Percentiles rank a stretch among this genome's conserved stretches.
Evolutionary conservation across 192 early-diverging fungal species (phyloP).

Genomic region (Ambispora gerdemannii): DNA sequence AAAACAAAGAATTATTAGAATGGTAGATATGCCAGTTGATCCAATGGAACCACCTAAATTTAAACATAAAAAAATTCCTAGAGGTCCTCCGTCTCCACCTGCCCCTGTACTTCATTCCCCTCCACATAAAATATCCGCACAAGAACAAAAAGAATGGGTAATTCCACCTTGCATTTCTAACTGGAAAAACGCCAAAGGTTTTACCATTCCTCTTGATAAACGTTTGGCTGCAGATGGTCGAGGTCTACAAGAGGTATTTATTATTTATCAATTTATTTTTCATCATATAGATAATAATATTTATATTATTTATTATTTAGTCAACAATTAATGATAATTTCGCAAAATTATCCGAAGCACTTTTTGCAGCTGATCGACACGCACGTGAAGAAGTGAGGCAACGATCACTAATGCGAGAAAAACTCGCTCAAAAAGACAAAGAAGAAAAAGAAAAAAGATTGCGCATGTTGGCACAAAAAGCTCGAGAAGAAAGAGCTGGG

Average conservation of each 20-base stretch:
- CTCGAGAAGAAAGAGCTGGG: conserved; percentile 79
- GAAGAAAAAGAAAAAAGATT: conserved; percentile 89
- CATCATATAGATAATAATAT: neutral
- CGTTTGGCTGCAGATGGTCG: conserved; percentile 95
- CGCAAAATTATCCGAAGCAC: conserved; percentile 91
- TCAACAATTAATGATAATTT: conserved; percentile 90
- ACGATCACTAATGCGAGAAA: conserved; percentile 85
- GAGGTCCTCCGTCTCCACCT: conserved; percentile 82
- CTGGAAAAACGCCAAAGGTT: conserved; percentile 99
- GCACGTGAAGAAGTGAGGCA: conserved; percentile 92
- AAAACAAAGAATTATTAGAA: conserved; percentile 85
- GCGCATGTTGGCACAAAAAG: conserved; percentile 84
- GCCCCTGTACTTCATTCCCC: conserved; percentile 98
- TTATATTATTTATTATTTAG: neutral
- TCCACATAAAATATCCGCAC: conserved; percentile 91
- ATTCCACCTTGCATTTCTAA: conserved; percentile 99
- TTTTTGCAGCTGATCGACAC: conserved; percentile 88
- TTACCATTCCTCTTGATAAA: conserved; percentile 98
- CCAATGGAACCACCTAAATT: conserved; percentile 95
- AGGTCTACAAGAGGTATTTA: conserved; percentile 79
- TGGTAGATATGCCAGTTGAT: conserved; percentile 93
- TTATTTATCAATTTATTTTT: neutral
- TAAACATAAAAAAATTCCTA: conserved; percentile 87
- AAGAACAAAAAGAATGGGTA: conserved; percentile 95
- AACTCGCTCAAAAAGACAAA: conserved; percentile 91